Base-by-base conservation (phyloP, 2,329 filamentous ascomycete species). In the Stagonosporopsis rhizophila region DNA sequence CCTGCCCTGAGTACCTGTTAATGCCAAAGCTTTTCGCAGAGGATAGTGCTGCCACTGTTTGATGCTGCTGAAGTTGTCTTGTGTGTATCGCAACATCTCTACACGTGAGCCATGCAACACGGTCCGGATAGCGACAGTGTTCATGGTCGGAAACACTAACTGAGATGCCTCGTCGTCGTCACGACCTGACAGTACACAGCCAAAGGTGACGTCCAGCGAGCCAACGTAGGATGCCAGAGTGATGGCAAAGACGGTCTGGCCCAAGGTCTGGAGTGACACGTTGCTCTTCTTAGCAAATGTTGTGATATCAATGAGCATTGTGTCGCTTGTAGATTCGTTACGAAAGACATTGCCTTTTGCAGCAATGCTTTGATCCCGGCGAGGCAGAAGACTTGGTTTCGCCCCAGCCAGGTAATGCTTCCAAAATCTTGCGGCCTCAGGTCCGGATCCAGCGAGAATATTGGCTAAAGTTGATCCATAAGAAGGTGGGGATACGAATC, bases 101-200 rank as follows among this genome's bases (percentile, higher is more conserved):
- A 73, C 61, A 0, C 84, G 77, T 0, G 82, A 86, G 1, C 91
- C 91, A 65, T 95, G 89, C 2, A 96, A 72, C 2, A 93, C 81
- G 1, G 84, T 84, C 11, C 92, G 83, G 7, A 96, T 81, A 0
- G 89, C 85, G 0, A 96, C 87, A 0, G 93, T 96, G 69, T 96
- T 97, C 90, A 97, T 96, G 0, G 90, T 91, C 0, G 93, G 94
- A 67, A 96, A 97, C 69, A 93, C 81, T 12, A 94, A 75, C 23
- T 84, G 75, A 39, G 89, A 84, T 0, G 86, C 84, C 15, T 85
- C 83, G 41, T 90, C 87, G 9, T 86, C 87, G 53, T 95, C 91
- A n/a, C 94, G 85, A 15, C 94, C 93, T 0, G 92, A 92, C 12
- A 96, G 80, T 1, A 97, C 89, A 0, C 91, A 85, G 0, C 94